Percentiles rank a stretch among this genome's conserved stretches.
phyloP scores from a whole-genome alignment of 2,329 filamentous ascomycete species.

The Arthrobotrys musiformis region DNA sequence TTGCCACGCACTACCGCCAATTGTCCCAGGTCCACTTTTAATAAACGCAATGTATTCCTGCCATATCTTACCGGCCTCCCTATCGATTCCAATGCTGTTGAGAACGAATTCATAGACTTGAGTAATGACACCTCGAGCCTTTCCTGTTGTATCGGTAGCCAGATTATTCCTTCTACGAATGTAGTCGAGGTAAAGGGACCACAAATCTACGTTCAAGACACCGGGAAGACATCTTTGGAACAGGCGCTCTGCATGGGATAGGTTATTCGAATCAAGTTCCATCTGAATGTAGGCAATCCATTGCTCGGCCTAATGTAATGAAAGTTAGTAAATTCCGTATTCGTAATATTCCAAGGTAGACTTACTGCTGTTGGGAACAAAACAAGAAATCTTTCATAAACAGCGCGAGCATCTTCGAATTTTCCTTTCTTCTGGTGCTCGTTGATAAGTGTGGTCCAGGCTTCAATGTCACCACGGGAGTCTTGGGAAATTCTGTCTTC shows the following conservation, averaged over 20 bases:
- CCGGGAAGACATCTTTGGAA: slow-evolving; percentile 82
- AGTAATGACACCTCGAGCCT: slow-evolving; percentile 80
- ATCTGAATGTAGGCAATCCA: slow-evolving; percentile 91
- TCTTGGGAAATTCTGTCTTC: slow-evolving; percentile 94
- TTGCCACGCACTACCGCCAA: slow-evolving; percentile 90
- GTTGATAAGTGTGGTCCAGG: slow-evolving; percentile 87
- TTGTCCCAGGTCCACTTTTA: slow-evolving; percentile 83
- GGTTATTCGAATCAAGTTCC: slow-evolving; percentile 87
- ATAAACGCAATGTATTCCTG: slow-evolving; percentile 94
- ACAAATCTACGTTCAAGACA: slow-evolving; percentile 85
- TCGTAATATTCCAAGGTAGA: slow-evolving; percentile 59
- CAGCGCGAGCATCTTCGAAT: slow-evolving; percentile 79
- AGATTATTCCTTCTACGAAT: slow-evolving; percentile 91
- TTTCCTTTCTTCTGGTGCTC: slow-evolving; percentile 85
- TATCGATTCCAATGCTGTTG: slow-evolving; percentile 87
- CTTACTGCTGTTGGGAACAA: slow-evolving; percentile 92
- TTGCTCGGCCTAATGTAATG: slow-evolving; percentile 76
- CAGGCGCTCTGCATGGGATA: slow-evolving; percentile 80
- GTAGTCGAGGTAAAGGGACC: slow-evolving; percentile 94
- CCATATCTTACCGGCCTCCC: slow-evolving; percentile 90
- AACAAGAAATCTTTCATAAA: slow-evolving; percentile 86
- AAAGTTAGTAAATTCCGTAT: slow-evolving; percentile 37
- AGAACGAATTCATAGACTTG: slow-evolving; percentile 94
- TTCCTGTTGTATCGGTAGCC: slow-evolving; percentile 78
- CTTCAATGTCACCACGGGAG: slow-evolving; percentile 88